Percentiles rank a stretch among this genome's conserved stretches.
These are phyloP conservation scores for Globisporangium middletonii DNA, from an alignment of 352 stramenopile species.

Conservation along the genomic window DNA sequence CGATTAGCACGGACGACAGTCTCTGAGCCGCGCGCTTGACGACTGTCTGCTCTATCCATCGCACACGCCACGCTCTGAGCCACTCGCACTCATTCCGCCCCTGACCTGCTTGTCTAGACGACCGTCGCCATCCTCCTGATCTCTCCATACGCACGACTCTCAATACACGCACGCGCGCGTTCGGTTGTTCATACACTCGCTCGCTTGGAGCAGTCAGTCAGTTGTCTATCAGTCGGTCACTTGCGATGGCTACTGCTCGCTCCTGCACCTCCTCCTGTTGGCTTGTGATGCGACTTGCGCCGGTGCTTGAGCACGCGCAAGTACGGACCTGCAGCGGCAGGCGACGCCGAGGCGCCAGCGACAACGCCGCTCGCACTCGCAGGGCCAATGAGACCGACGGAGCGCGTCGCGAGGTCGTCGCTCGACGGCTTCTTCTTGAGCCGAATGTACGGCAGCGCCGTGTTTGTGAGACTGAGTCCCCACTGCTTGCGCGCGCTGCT, in stretches of 20 bases:
- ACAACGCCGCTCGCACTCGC: neutral
- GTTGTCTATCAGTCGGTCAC: too few relatives aligned
- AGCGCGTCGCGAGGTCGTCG: constrained; percentile 8
- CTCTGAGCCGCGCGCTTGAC: neutral
- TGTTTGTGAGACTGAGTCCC: constrained; percentile 53
- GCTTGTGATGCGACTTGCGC: constrained; percentile 14
- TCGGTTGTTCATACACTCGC: neutral
- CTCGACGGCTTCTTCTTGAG: constrained; percentile 51
- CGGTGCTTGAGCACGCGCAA: constrained; percentile 75
- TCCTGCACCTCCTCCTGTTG: constrained; percentile 10
- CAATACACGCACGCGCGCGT: neutral
- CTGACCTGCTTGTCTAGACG: neutral
- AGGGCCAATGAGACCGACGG: neutral
- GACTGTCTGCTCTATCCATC: too few relatives aligned
- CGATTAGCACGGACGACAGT: constrained; percentile 25
- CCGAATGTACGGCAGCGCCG: constrained; percentile 60
- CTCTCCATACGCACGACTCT: too few relatives aligned
- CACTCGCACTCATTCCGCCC: too few relatives aligned
- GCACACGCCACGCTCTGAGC: neutral
- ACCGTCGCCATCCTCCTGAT: too few relatives aligned
- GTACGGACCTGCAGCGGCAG: constrained; percentile 42
- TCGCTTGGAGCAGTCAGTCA: too few relatives aligned
- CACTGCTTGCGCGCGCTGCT: constrained; percentile 29
- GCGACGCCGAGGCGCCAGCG: constrained; percentile 6
- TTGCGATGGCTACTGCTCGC: neutral